Conservation (phyloP, 202 grass and related monocot genomes). For the Tripidium arundinaceum region DNA sequence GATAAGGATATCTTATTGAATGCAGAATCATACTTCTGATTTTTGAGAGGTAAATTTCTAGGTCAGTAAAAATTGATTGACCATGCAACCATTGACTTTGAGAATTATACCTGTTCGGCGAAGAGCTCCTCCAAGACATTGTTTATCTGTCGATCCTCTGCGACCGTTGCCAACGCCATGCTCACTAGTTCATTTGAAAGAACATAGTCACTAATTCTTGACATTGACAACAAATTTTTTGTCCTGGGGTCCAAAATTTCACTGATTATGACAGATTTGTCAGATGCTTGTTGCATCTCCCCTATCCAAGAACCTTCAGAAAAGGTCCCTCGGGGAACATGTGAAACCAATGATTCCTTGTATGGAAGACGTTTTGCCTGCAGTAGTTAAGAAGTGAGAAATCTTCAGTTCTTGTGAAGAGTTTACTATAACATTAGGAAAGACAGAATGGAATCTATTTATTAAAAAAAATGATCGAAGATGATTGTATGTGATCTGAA, state of each 20-base stretch:
- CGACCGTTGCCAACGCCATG: constrained; percentile 79
- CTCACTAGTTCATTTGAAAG: constrained; percentile 89
- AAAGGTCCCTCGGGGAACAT: constrained; percentile 43
- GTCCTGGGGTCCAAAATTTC: constrained; percentile 78
- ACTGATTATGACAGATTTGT: constrained; percentile 78
- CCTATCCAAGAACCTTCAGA: constrained; percentile 79
- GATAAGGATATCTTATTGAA: not conserved
- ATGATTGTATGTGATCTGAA: not conserved
- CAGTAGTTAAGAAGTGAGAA: constrained; percentile 1
- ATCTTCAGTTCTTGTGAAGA: constrained; percentile 4
- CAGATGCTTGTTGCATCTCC: constrained; percentile 75
- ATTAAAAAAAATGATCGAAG: not conserved
- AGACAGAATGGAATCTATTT: not conserved
- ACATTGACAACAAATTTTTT: constrained; percentile 63
- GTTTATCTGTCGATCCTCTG: constrained; percentile 73
- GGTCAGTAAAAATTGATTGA: constrained; percentile 1
- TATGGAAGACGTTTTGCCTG: constrained; percentile 73
- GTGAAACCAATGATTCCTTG: constrained; percentile 32
- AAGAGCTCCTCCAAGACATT: constrained; percentile 73
- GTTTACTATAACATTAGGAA: not conserved
- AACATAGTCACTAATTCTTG: constrained; percentile 75
- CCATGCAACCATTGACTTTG: not conserved
- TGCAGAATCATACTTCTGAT: not conserved
- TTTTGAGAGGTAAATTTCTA: not conserved
- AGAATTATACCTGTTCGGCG: constrained; percentile 53